Conservation (phyloP, 495 filamentous ascomycete genomes). For the Pseudevernia furfuracea region DNA sequence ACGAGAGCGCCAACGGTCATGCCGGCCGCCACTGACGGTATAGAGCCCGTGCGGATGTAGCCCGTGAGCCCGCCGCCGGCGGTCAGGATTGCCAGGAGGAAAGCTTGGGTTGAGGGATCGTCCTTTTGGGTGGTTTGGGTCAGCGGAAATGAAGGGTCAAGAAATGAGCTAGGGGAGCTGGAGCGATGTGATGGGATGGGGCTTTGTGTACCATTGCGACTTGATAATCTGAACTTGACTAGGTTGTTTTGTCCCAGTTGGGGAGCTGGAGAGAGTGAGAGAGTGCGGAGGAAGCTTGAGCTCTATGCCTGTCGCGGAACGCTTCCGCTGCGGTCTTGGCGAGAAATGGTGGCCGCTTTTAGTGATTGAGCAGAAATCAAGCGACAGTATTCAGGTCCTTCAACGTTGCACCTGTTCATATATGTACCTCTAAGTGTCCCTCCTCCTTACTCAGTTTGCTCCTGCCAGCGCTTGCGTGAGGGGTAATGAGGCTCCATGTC, state of each 20-base stretch:
- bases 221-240: too few relatives aligned
- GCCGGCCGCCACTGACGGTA: constrained; percentile 80
- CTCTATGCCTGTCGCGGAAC: constrained; percentile 1
- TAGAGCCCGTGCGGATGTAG: constrained; percentile 71
- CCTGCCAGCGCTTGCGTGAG: too few relatives aligned
- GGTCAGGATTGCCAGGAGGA: constrained; percentile 71
- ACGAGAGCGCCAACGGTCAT: constrained; percentile 66
- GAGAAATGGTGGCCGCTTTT: too few relatives aligned
- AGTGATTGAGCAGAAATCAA: too few relatives aligned
- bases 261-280: too few relatives aligned
- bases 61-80: constrained; percentile 81
- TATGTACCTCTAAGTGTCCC: too few relatives aligned
- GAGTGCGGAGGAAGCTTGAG: background rate
- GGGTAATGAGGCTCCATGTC: too few relatives aligned
- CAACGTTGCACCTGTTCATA: too few relatives aligned
- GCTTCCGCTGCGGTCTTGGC: background rate
- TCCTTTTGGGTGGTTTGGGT: background rate
- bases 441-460: too few relatives aligned
- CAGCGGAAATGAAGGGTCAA: too few relatives aligned
- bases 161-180: background rate
- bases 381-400: too few relatives aligned
- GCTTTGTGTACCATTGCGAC: background rate
- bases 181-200: background rate
- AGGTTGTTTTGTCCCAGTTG: too few relatives aligned
- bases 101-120: constrained; percentile 45